Conservation (phyloP, 495 filamentous ascomycete genomes). For the Neurospora sp. region DNA sequence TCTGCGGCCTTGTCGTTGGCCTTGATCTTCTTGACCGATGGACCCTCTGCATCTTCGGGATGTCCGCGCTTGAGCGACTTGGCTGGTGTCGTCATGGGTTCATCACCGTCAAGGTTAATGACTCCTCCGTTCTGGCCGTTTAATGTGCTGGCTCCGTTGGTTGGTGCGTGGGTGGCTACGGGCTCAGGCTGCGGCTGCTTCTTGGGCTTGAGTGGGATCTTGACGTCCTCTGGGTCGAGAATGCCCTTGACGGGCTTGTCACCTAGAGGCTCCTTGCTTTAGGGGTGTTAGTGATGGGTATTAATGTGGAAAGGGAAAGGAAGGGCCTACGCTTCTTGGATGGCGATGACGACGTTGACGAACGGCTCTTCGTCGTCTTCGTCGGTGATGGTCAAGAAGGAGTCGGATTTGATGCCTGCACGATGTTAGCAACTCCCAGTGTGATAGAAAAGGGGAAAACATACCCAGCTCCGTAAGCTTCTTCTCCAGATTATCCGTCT, state of each 20-base stretch:
- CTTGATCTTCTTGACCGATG: constrained; percentile 35
- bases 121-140: constrained; percentile 14
- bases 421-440: constrained; percentile 14
- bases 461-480: constrained; percentile 70
- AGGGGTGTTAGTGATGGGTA: constrained; percentile 7
- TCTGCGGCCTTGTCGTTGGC: constrained; percentile 18
- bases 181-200: constrained; percentile 19
- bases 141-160: constrained; percentile 17
- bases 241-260: constrained; percentile 32
- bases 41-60: constrained; percentile 18
- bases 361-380: constrained; percentile 73
- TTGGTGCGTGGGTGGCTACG: not conserved
- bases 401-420: constrained; percentile 50
- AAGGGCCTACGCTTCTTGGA: constrained; percentile 43
- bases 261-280: constrained; percentile 23
- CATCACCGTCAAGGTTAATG: constrained; percentile 1
- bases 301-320: too few species aligned
- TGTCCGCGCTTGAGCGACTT: constrained; percentile 22
- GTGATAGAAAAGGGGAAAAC: not conserved
- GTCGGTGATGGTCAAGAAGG: constrained; percentile 76
- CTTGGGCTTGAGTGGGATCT: constrained; percentile 39
- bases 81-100: constrained; percentile 12
- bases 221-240: constrained; percentile 14
- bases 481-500: constrained; percentile 76
- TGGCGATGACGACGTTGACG: constrained; percentile 69